A percentile compares a stretch with the other conserved stretches of the same genome.
Conservation (phyloP, 805 yeast genomes). For the Candida boleticola region DNA sequence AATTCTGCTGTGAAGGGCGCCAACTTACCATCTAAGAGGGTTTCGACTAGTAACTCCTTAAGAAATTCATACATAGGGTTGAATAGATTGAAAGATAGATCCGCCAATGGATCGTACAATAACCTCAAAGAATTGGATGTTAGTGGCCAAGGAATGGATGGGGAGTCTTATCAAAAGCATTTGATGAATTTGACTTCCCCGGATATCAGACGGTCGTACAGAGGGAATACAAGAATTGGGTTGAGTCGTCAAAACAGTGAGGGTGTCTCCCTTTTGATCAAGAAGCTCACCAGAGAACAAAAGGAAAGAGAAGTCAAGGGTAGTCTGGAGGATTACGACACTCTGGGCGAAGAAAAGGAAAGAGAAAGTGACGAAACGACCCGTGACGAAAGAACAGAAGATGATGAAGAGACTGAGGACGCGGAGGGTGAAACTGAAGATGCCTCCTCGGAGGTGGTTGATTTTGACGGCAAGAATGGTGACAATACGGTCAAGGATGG, state of each 20-base stretch:
- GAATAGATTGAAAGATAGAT: slow-evolving; percentile 34
- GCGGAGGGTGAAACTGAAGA: slow-evolving; percentile 7
- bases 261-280: slow-evolving; percentile 3
- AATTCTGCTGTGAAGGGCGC: background rate
- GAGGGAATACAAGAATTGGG: slow-evolving; percentile 1
- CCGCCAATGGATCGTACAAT: slow-evolving; percentile 15
- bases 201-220: slow-evolving; percentile 19
- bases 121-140: slow-evolving; percentile 14
- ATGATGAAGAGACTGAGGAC: background rate
- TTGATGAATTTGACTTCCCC: slow-evolving; percentile 20
- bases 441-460: slow-evolving; percentile 7
- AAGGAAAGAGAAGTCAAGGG: background rate
- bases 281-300: slow-evolving; percentile 2
- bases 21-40: slow-evolving; percentile 23
- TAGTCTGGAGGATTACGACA: background rate
- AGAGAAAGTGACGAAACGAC: slow-evolving; percentile 4
- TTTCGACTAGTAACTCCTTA: slow-evolving; percentile 24
- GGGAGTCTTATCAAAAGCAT: slow-evolving; percentile 13
- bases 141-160: slow-evolving; percentile 4
- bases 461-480: no score
- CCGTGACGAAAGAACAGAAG: slow-evolving; percentile 3
- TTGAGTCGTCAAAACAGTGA: slow-evolving; percentile 6
- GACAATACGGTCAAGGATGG: no score
- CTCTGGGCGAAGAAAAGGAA: slow-evolving; percentile 8
- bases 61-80: slow-evolving; percentile 38